Evolutionary conservation across 1,284 basidiomycete species (phyloP).

Genomic region (Ganoderma sp.): DNA sequence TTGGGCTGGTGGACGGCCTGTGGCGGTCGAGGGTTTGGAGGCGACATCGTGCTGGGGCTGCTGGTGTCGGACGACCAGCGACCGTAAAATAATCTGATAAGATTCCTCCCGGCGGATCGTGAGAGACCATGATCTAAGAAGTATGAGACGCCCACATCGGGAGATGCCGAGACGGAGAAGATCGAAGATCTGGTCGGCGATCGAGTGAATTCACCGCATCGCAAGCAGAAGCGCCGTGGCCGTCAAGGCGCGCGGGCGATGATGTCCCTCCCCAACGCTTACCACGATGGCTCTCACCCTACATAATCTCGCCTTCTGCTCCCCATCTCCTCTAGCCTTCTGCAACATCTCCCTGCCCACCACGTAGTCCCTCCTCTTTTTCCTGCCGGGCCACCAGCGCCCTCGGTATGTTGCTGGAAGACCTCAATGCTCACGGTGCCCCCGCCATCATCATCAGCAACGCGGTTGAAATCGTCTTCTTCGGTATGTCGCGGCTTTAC

Average conservation of each 20-base stretch:
- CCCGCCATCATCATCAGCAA: constrained; percentile 28
- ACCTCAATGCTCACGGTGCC: constrained; percentile 22
- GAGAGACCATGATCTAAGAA: too few species aligned
- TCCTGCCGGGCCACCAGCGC: constrained; percentile 9
- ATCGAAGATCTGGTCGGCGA: neutral
- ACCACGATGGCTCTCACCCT: constrained; percentile 4
- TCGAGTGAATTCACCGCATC: neutral
- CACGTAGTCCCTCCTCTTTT: neutral
- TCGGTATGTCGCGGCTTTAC: constrained; percentile 19
- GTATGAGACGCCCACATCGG: neutral
- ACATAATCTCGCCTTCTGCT: neutral
- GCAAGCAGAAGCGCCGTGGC: neutral
- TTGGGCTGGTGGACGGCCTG: constrained; percentile 7
- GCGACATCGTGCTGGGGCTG: constrained; percentile 13
- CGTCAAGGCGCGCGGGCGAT: neutral
- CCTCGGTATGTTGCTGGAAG: constrained; percentile 25
- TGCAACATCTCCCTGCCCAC: neutral
- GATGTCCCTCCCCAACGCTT: neutral
- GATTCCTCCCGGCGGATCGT: constrained; percentile 10
- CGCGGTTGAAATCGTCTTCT: constrained; percentile 27
- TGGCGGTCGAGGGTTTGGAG: constrained; percentile 14
- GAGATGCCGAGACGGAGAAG: neutral
- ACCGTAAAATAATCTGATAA: constrained; percentile 29
- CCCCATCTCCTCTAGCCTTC: neutral
- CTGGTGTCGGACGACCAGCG: neutral